Conservation (phyloP, 1,139 yeast genomes). For the Nakaseomyces glabratus region DNA sequence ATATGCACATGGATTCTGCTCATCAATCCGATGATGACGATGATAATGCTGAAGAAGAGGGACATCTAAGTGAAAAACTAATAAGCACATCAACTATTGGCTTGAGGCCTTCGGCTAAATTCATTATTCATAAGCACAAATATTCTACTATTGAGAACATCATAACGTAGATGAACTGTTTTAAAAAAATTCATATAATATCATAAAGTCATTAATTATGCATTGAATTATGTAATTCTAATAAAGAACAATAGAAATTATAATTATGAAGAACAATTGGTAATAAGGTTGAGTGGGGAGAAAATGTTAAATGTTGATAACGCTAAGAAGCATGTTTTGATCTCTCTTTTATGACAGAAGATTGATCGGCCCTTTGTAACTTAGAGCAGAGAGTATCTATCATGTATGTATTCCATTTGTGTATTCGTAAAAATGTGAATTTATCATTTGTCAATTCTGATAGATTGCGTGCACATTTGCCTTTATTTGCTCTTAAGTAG, state of each 20-base stretch:
- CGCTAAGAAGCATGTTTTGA: no score
- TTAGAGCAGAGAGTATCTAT: constrained; percentile 19
- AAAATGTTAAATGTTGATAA: no score
- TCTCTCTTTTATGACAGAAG: neutral
- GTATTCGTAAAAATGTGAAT: constrained; percentile 52
- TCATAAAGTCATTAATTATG: no score
- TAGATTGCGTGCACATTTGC: constrained; percentile 47
- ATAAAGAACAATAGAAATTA: no score
- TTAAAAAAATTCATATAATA: no score
- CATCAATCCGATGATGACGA: constrained; percentile 7
- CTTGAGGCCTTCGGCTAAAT: constrained; percentile 27
- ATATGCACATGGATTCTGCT: neutral
- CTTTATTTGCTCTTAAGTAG: constrained; percentile 40
- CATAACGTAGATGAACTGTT: no score
- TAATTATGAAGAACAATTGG: no score
- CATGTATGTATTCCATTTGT: constrained; percentile 55
- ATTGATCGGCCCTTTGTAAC: neutral
- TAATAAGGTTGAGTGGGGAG: no score
- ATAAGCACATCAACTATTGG: constrained; percentile 22
- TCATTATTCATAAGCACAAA: constrained; percentile 7
- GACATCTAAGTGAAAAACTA: constrained; percentile 13
- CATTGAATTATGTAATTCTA: no score
- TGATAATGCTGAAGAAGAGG: constrained; percentile 14
- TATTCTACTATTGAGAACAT: constrained; percentile 5
- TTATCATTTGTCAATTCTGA: constrained; percentile 53